phyloP scores from a whole-genome alignment of 2,329 filamentous ascomycete genomes.

The Epichloe hybrida region DNA sequence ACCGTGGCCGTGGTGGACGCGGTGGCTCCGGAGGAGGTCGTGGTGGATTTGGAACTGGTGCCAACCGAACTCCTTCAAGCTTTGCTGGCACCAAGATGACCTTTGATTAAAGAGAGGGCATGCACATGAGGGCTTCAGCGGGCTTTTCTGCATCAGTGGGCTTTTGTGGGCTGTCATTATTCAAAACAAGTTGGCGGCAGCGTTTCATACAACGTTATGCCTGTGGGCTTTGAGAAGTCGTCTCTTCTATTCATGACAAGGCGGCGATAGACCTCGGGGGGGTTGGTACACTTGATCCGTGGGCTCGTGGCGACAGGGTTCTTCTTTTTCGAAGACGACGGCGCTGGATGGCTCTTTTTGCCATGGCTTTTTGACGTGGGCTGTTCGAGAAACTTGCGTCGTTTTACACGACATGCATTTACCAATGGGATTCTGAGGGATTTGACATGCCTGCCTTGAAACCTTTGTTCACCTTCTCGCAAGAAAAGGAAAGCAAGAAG shows the following conservation, averaged over 20 bases:
- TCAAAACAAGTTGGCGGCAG: slow-evolving; percentile 23
- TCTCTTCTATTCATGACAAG: slow-evolving; percentile 30
- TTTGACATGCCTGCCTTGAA: slow-evolving; percentile 20
- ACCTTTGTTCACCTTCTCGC: background rate
- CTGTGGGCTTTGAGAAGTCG: slow-evolving; percentile 41
- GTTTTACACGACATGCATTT: slow-evolving; percentile 12
- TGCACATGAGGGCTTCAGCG: slow-evolving; percentile 29
- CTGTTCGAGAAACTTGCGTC: slow-evolving; percentile 13
- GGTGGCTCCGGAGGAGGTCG: slow-evolving; percentile 37
- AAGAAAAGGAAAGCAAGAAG: background rate
- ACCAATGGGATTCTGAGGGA: slow-evolving; percentile 27
- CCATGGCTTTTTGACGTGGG: slow-evolving; percentile 19
- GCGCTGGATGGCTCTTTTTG: slow-evolving; percentile 17
- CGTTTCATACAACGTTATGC: slow-evolving; percentile 12
- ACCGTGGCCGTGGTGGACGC: slow-evolving; percentile 34
- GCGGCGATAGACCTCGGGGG: slow-evolving; percentile 40
- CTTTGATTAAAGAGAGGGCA: slow-evolving; percentile 34
- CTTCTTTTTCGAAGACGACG: slow-evolving; percentile 7
- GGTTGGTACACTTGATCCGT: slow-evolving; percentile 28
- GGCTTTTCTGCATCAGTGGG: slow-evolving; percentile 26
- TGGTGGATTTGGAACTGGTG: slow-evolving; percentile 38
- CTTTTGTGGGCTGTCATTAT: slow-evolving; percentile 44
- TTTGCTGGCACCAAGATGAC: slow-evolving; percentile 65
- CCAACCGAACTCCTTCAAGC: slow-evolving; percentile 27
- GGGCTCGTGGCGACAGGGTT: slow-evolving; percentile 21